A percentile compares a stretch with the other conserved stretches of the same genome.
These are phyloP conservation scores for Ampelocalamus luodianensis DNA, from an alignment of 176 grass and related monocot species.

Conservation along the genomic window DNA sequence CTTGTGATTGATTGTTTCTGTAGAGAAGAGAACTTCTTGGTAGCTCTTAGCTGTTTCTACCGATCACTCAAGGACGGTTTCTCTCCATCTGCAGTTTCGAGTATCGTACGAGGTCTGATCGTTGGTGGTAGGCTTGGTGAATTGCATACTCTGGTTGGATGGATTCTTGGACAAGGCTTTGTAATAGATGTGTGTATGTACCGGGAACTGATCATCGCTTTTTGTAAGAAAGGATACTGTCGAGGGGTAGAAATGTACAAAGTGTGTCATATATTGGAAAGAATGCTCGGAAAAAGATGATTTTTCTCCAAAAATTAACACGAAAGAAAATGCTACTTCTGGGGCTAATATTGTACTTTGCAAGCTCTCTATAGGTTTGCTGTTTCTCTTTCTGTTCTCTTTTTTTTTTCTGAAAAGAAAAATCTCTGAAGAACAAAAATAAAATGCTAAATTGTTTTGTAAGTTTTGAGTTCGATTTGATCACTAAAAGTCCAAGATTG, in stretches of 20 bases:
- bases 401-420: not conserved
- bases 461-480: not conserved
- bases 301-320: slow-evolving; percentile 35
- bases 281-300: slow-evolving; percentile 65
- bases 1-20: slow-evolving; percentile 75
- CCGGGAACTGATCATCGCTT: slow-evolving; percentile 57
- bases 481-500: not conserved
- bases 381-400: not conserved
- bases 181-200: slow-evolving; percentile 66
- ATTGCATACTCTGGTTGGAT: slow-evolving; percentile 57
- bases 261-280: slow-evolving; percentile 71
- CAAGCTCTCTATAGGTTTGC: not conserved
- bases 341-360: slow-evolving; percentile 16
- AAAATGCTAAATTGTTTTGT: slow-evolving; percentile 11
- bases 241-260: slow-evolving; percentile 67
- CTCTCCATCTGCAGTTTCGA: slow-evolving; percentile 43
- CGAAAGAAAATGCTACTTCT: slow-evolving; percentile 27
- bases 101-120: slow-evolving; percentile 64
- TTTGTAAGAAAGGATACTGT: slow-evolving; percentile 77
- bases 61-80: slow-evolving; percentile 58
- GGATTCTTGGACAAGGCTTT: slow-evolving; percentile 60
- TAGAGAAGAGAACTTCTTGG: slow-evolving; percentile 58
- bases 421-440: not conserved
- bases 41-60: slow-evolving; percentile 64
- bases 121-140: slow-evolving; percentile 58